A percentile compares a stretch with the other conserved stretches of the same genome.
These are phyloP conservation scores for Colletotrichum chlorophyti DNA, from an alignment of 2,329 filamentous ascomycete species.

Conservation along the genomic window DNA sequence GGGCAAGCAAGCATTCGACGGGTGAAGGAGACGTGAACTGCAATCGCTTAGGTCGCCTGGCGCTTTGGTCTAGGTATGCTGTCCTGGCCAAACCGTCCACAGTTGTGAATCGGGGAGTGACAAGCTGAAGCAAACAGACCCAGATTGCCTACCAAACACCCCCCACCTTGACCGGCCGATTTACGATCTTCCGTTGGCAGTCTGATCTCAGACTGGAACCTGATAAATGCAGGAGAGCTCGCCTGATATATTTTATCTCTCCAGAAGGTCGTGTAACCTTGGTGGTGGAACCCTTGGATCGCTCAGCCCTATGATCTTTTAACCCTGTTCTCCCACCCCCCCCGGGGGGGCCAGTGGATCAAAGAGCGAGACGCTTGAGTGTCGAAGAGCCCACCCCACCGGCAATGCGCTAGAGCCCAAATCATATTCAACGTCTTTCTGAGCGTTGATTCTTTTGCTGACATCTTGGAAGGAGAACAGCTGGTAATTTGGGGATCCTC, in stretches of 20 bases:
- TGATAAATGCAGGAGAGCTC: background rate
- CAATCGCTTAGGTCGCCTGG: no score
- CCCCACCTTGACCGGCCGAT: background rate
- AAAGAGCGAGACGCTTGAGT: slow-evolving; percentile 4
- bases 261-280: slow-evolving; percentile 1
- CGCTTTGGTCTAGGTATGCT: no score
- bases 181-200: background rate
- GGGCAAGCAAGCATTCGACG: no score
- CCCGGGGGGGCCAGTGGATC: slow-evolving; percentile 1
- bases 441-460: slow-evolving; percentile 14
- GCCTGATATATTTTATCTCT: background rate
- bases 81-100: no score
- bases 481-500: no score
- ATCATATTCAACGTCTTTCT: background rate
- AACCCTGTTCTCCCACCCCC: background rate
- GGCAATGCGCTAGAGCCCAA: slow-evolving; percentile 20
- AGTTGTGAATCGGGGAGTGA: no score
- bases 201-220: background rate
- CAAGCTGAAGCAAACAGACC: no score
- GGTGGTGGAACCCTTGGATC: slow-evolving; percentile 15
- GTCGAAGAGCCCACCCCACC: slow-evolving; percentile 15
- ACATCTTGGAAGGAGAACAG: slow-evolving; percentile 2
- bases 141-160: background rate
- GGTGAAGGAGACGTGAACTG: no score
- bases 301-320: slow-evolving; percentile 24